Evolutionary conservation across 1,139 yeast species (phyloP).

Genomic region (Kodamaea arcana): DNA sequence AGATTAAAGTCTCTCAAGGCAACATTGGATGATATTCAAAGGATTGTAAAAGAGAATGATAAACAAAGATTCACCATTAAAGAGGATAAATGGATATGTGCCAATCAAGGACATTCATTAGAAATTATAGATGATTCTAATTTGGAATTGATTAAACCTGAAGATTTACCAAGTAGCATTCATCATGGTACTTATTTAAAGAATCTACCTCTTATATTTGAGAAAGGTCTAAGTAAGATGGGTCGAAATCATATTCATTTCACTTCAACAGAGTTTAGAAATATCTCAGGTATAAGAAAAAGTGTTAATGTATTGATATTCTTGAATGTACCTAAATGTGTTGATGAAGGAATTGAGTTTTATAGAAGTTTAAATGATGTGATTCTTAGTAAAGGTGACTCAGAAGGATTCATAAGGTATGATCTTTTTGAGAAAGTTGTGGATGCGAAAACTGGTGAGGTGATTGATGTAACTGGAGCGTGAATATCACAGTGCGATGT

Average conservation of each 20-base stretch:
- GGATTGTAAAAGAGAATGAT: constrained; percentile 61
- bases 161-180: constrained; percentile 29
- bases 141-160: constrained; percentile 32
- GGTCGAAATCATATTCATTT: constrained; percentile 81
- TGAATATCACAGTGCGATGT: too few relatives aligned
- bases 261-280: constrained; percentile 29
- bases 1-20: constrained; percentile 54
- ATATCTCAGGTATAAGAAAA: constrained; percentile 70
- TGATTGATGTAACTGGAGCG: constrained; percentile 9
- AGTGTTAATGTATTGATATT: constrained; percentile 59
- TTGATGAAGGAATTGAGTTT: constrained; percentile 49
- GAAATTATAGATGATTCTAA: constrained; percentile 38
- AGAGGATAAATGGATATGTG: constrained; percentile 50
- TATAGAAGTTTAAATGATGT: constrained; percentile 72
- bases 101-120: constrained; percentile 90
- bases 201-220: constrained; percentile 47
- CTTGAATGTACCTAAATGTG: constrained; percentile 48
- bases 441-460: constrained; percentile 16
- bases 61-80: constrained; percentile 63
- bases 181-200: constrained; percentile 78
- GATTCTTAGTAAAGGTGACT: constrained; percentile 61
- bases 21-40: constrained; percentile 52
- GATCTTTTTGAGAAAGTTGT: constrained; percentile 40
- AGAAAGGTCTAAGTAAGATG: constrained; percentile 58
- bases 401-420: constrained; percentile 46